Evolutionary conservation across 2,329 filamentous ascomycete species (phyloP), one percentile per base, ranked within the genome.

Genomic region (Xylariaceae sp.): DNA sequence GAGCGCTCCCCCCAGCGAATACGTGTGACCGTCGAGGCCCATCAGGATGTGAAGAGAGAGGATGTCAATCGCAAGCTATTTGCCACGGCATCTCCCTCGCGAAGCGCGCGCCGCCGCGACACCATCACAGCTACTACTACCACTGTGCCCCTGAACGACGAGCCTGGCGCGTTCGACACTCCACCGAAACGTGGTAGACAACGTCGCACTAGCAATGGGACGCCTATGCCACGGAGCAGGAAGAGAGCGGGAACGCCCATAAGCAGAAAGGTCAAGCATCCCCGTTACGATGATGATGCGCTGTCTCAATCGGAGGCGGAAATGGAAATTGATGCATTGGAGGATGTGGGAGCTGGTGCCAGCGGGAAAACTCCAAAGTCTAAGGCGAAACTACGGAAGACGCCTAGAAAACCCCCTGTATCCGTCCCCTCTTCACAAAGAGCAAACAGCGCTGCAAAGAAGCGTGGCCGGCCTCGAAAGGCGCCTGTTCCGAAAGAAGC

Each of bases 1-100:
- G 71, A 72, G 39, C 66, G 65, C 45, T 74, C 78, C 46, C 78
- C 80, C 2, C 78, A 81, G 65, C 75, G 73, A 54, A 71, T 83
- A 43, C 71, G 74, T 44, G 79, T 82, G 50, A 83, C 80, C 7
- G 78, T 82, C 50, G 79, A 83, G 65, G 76, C 79, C 2, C 62
- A 70, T 42, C 65, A 63, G 47, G 62, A 47, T 51, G 37, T 65
- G 46, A 60, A 51, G 50, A 55, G 57, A 45, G 61, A 70, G 50
- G 62, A 68, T 51, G 70, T 71, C 54, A 69, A 62, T 59, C 69
- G 63, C 60, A 70, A 55, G 47, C 66, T 66, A 54, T 73, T 73
- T 47, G 63, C 58, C 64, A 67, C 61, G 61, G 69, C 74, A 4
- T 76, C 75, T 3, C 72, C 76, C 5, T 69, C 68, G 7, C 70